Evolutionary conservation across 768 basidiomycete genomes (phyloP), one percentile per base, ranked within the genome.

Genomic region (Aureoboletus auriporus): DNA sequence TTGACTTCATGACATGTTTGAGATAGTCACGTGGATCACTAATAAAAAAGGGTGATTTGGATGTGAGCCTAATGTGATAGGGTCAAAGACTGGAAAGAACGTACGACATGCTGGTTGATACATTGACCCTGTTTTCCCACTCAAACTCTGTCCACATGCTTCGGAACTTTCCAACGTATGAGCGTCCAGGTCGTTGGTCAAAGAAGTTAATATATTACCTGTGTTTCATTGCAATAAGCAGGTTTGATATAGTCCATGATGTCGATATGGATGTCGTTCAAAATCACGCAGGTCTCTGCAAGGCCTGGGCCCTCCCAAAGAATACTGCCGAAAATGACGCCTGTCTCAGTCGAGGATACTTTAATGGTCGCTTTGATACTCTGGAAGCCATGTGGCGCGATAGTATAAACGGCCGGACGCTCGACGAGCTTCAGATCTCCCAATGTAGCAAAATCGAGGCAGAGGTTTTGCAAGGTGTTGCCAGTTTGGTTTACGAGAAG

Each of bases 121-220:
- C 90, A 62, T 97, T 97, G 47, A 98, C 95, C 59, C 94, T 81
- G 72, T 99, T 99, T 77, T 99, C 95, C 95, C 95, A 99, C 68
- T 99, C 95, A 61, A 99, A 99, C 68, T 98, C 96, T 26, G 94
- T 99, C 95, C 95, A 96, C 93, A 95, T 95, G 67, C 82, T 90
- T 29, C 95, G 82, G 82, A 95, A 95, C 88, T 94, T 23, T 23
- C 20, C 20, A 59, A 34, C 27, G 29, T 23, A 23, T 23, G 28
- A 36, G 27, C 36, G 20, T 11, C 42, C 6, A 29, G 14, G 34
- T 34, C 31, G 17, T 44, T 28, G 23, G 40, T n/a, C n/a, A 47
- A 50, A 14, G 30, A 39, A 3, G 4, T 14, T 26, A 4, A 10
- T 1, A 5, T 9, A 11, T 63, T 71, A 89, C 91, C 80, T 93